phyloP scores from a whole-genome alignment of 2,329 filamentous ascomycete species.

The Fusarium neocosmosporiellum region DNA sequence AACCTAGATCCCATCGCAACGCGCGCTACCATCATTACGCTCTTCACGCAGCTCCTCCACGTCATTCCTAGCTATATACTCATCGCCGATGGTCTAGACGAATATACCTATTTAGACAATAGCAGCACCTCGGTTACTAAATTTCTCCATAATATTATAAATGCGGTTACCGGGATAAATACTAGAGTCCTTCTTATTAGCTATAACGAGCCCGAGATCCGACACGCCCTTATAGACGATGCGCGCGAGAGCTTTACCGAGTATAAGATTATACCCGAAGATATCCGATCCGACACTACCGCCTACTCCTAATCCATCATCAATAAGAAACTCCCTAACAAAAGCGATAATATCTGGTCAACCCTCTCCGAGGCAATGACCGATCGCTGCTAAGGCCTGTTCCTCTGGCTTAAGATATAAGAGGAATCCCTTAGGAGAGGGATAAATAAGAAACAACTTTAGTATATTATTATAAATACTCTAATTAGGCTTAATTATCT shows the following conservation, averaged over 20 bases:
- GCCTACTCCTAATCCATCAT: constrained; percentile 43
- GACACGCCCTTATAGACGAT: constrained; percentile 7
- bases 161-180: neutral
- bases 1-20: constrained; percentile 23
- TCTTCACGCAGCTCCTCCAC: constrained; percentile 33
- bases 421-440: constrained; percentile 37
- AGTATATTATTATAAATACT: constrained; percentile 41
- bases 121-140: neutral
- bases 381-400: constrained; percentile 46
- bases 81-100: constrained; percentile 50
- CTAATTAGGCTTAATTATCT: constrained; percentile 43
- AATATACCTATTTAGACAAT: constrained; percentile 36
- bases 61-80: constrained; percentile 35
- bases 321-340: constrained; percentile 43
- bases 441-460: constrained; percentile 44
- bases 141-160: constrained; percentile 33
- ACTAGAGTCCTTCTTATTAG: constrained; percentile 42
- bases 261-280: constrained; percentile 7
- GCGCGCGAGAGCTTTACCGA: neutral
- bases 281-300: constrained; percentile 39
- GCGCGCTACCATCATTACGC: constrained; percentile 9
- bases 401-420: constrained; percentile 49
- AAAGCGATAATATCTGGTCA: constrained; percentile 23
- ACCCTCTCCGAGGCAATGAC: constrained; percentile 42
- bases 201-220: constrained; percentile 41